These are phyloP conservation scores for Saccharum officinarum DNA, from an alignment of 176 grass and related monocot species.

Conservation along the genomic window DNA sequence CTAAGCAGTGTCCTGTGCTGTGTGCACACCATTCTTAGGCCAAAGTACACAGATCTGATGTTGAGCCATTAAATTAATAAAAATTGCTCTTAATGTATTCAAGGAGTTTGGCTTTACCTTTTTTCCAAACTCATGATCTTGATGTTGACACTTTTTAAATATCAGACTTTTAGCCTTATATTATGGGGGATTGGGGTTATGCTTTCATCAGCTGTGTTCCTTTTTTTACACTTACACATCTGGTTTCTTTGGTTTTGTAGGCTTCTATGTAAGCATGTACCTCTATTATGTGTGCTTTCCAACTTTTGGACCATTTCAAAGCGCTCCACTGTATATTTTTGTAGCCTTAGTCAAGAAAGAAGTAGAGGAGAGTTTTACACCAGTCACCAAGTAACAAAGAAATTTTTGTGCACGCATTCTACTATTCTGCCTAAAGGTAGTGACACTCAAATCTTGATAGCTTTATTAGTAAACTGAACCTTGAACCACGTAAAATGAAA, in stretches of 20 bases:
- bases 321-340: background rate
- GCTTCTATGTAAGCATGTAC: background rate
- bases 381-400: background rate
- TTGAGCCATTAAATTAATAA: conserved; percentile 14
- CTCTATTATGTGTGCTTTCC: background rate
- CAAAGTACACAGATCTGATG: background rate
- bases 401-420: background rate
- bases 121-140: background rate
- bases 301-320: conserved; percentile 15
- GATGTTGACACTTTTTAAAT: background rate
- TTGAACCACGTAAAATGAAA: background rate
- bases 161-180: background rate
- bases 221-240: background rate
- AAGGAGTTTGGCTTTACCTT: background rate
- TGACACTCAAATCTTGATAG: background rate
- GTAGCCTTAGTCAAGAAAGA: conserved; percentile 11
- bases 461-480: background rate
- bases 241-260: background rate
- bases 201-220: background rate
- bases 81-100: background rate
- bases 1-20: background rate
- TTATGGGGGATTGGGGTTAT: background rate
- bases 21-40: background rate
- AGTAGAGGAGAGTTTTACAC: conserved; percentile 7
- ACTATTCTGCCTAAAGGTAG: background rate